A percentile compares a stretch with the other conserved stretches of the same genome.
phyloP scores from a whole-genome alignment of 441 rosid genomes.

The Aquilaria agallochum region DNA sequence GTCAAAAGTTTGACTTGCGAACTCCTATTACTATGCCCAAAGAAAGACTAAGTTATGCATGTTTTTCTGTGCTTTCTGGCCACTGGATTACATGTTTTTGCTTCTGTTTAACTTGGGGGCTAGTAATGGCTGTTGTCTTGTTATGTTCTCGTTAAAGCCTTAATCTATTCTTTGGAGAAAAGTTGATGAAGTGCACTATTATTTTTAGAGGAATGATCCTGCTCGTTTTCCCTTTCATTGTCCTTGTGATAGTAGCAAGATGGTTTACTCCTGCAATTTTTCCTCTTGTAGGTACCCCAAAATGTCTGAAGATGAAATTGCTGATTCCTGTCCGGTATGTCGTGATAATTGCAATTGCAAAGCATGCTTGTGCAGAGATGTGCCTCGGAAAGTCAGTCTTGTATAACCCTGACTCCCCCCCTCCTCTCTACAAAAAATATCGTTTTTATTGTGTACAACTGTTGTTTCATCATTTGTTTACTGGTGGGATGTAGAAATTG shows the following conservation, averaged over 20 bases:
- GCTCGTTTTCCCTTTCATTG: neutral
- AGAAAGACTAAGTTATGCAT: neutral
- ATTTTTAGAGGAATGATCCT: neutral
- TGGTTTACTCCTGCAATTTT: neutral
- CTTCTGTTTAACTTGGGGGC: neutral
- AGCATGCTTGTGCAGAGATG: conserved; percentile 52
- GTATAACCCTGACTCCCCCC: neutral
- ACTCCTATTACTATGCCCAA: too few relatives aligned
- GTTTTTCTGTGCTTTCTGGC: neutral
- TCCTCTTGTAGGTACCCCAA: conserved; percentile 50
- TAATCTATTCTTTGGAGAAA: too few relatives aligned
- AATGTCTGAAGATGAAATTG: conserved; percentile 44
- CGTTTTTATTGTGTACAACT: too few relatives aligned
- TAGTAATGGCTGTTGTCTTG: too few relatives aligned
- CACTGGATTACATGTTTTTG: neutral
- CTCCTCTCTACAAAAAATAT: neutral
- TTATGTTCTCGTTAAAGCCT: too few relatives aligned
- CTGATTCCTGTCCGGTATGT: conserved; percentile 57
- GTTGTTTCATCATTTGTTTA: too few relatives aligned
- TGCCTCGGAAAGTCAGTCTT: conserved; percentile 22
- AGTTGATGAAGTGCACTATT: too few relatives aligned
- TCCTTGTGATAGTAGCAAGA: neutral
- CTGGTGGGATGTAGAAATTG: neutral
- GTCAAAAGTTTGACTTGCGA: too few relatives aligned
- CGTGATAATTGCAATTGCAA: conserved; percentile 59